A percentile compares a stretch with the other conserved stretches of the same genome.
Conservation (phyloP, 495 filamentous ascomycete genomes). For the Xylaria palmicola region DNA sequence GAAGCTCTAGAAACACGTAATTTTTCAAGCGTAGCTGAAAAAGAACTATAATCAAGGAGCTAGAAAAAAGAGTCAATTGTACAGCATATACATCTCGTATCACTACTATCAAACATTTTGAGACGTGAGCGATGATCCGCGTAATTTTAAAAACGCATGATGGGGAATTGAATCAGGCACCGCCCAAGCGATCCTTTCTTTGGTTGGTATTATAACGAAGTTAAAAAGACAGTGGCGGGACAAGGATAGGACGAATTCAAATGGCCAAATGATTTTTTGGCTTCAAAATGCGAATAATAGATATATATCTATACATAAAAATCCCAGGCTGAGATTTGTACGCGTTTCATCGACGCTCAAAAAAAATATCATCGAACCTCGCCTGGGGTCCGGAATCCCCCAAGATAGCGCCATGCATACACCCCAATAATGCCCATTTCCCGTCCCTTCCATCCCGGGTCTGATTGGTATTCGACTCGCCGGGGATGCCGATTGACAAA, state of each 20-base stretch:
- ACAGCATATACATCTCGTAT: too few relatives aligned
- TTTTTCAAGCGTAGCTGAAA: too few relatives aligned
- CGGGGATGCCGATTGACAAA: slow-evolving; percentile 12
- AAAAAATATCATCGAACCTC: slow-evolving; percentile 2
- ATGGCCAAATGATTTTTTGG: not conserved
- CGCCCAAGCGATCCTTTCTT: too few relatives aligned
- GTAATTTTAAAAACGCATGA: too few relatives aligned
- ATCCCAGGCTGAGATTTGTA: slow-evolving; percentile 1
- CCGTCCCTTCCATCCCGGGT: slow-evolving; percentile 4
- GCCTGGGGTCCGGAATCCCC: too few relatives aligned
- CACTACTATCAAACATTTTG: too few relatives aligned
- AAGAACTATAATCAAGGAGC: too few relatives aligned
- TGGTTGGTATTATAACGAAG: too few relatives aligned
- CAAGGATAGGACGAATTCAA: not conserved
- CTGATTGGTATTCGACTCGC: not conserved
- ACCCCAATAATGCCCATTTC: not conserved
- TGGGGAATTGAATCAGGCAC: too few relatives aligned
- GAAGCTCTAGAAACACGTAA: too few relatives aligned
- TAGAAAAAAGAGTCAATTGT: too few relatives aligned
- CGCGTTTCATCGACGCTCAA: not conserved
- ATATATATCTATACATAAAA: slow-evolving; percentile 11
- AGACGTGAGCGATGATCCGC: too few relatives aligned
- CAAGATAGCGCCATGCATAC: slow-evolving; percentile 14
- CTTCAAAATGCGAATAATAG: slow-evolving; percentile 7
- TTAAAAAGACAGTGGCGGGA: not conserved